phyloP scores from a whole-genome alignment of 2,329 filamentous ascomycete genomes.

The Phaeosphaeriaceae sp. region DNA sequence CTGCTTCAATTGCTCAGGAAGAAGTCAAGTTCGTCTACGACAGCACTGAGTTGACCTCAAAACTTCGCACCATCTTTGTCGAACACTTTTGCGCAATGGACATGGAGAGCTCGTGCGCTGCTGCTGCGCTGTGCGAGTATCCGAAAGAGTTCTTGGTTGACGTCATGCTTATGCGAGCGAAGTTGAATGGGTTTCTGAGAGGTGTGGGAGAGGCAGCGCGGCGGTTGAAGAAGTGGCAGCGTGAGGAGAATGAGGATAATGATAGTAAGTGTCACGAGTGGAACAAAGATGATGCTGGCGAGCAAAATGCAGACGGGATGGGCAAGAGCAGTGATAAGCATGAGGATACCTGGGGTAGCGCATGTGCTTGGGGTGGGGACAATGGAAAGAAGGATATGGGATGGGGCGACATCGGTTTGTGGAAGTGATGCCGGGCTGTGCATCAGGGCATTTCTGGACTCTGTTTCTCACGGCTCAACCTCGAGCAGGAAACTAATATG shows the following conservation, averaged over 20 bases:
- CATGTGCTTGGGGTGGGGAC: too few species aligned
- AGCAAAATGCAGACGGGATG: background rate
- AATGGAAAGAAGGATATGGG: too few species aligned
- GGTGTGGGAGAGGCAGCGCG: background rate
- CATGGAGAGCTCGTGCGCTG: background rate
- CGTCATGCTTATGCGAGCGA: background rate
- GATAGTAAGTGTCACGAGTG: background rate
- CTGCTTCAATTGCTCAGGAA: background rate
- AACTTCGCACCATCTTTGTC: background rate
- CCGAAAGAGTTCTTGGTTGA: slow-evolving; percentile 3
- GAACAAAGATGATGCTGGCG: background rate
- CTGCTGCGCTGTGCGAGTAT: background rate
- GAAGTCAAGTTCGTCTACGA: background rate
- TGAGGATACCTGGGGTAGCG: too few species aligned
- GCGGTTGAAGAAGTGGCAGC: background rate
- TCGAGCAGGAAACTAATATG: too few species aligned
- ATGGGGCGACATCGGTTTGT: too few species aligned
- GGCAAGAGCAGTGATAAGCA: too few species aligned
- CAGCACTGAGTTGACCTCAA: background rate
- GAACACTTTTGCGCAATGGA: background rate
- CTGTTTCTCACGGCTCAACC: too few species aligned
- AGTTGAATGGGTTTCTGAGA: background rate
- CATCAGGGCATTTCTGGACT: too few species aligned
- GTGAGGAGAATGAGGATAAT: background rate
- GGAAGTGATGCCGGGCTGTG: too few species aligned